Conservation (phyloP, 805 yeast species). For the Metschnikowia gelsemii region DNA sequence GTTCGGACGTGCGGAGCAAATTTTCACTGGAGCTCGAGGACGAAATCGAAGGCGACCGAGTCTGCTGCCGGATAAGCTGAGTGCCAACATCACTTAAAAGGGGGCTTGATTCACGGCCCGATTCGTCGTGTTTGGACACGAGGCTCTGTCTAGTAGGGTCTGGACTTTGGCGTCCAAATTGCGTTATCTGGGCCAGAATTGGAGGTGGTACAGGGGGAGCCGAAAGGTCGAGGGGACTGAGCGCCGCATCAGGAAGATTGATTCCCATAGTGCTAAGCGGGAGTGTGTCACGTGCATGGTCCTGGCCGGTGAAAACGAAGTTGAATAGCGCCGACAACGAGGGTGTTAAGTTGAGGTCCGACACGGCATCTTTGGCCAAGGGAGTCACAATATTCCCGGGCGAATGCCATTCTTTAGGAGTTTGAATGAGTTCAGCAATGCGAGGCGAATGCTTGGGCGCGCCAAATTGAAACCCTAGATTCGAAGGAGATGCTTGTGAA, state of each 20-base stretch:
- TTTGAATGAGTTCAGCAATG: constrained; percentile 1
- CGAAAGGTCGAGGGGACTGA: constrained; percentile 27
- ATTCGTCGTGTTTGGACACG: too few species aligned
- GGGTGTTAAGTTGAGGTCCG: constrained; percentile 34
- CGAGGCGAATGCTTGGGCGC: constrained; percentile 1
- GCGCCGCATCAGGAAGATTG: constrained; percentile 16
- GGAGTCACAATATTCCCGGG: constrained; percentile 6
- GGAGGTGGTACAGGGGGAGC: too few species aligned
- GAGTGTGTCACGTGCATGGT: constrained; percentile 12
- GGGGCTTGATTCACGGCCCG: constrained; percentile 4
- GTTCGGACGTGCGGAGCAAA: constrained; percentile 30
- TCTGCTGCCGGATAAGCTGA: constrained; percentile 12
- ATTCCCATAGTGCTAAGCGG: constrained; percentile 14
- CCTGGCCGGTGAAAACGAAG: constrained; percentile 32
- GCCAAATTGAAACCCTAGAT: background rate
- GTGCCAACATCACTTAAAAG: constrained; percentile 11
- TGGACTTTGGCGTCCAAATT: constrained; percentile 1
- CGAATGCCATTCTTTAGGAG: constrained; percentile 13
- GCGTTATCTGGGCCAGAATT: constrained; percentile 2
- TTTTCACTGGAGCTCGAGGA: constrained; percentile 8
- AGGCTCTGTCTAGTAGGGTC: too few species aligned
- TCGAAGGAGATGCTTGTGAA: too few species aligned
- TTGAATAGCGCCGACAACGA: constrained; percentile 39
- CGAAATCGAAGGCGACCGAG: constrained; percentile 15
- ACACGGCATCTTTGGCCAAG: constrained; percentile 10